Evolutionary conservation across 2,329 filamentous ascomycete species (phyloP), one percentile per base, ranked within the genome.

Genomic region (Bipolaris cookei): DNA sequence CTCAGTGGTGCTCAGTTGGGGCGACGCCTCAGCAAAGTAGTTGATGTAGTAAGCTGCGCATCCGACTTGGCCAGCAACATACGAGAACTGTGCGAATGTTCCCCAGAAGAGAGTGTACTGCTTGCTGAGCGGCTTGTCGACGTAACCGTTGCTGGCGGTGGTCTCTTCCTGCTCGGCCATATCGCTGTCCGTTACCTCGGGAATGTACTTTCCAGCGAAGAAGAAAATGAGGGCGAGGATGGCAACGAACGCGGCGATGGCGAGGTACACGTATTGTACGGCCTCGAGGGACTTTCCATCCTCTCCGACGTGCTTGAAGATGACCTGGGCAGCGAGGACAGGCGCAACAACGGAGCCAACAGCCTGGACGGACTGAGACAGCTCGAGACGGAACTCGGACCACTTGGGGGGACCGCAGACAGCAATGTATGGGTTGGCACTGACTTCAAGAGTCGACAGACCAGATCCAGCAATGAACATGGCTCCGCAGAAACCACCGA

Each of bases 191-290:
- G 88, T 91, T 65, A 92, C 87, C 73, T 92, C 89, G 5, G 41
- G 41, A 1, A 43, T 25, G 23, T 42, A 42, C 11, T 43, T 43
- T 25, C 21, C 82, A 7, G 86, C 84, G 38, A 90, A 72, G 76
- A 86, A 88, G 73, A 91, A 90, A n/a, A 88, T 78, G 4, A 81
- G 73, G 0, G 87, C 90, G 2, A 92, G 81, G 3, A 86, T 67
- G 62, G 86, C 86, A 30, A 92, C 90, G 61, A 92, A 92, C 68
- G 84, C 79, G 3, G 88, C 91, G 59, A 94, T 89, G 53, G 88
- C 89, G n/a, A 95, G 83, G 66, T 95, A 95, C 0, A 90, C 88
- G 86, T 87, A 92, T 75, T 92, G 89, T 1, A 92, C 90, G 54
- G 88, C 87, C 62, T 82, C 81, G 3, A 95, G 81, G 1, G 84